These are phyloP conservation scores for Eremomyces bilateralis DNA, from an alignment of 495 filamentous ascomycete species.

Conservation along the genomic window DNA sequence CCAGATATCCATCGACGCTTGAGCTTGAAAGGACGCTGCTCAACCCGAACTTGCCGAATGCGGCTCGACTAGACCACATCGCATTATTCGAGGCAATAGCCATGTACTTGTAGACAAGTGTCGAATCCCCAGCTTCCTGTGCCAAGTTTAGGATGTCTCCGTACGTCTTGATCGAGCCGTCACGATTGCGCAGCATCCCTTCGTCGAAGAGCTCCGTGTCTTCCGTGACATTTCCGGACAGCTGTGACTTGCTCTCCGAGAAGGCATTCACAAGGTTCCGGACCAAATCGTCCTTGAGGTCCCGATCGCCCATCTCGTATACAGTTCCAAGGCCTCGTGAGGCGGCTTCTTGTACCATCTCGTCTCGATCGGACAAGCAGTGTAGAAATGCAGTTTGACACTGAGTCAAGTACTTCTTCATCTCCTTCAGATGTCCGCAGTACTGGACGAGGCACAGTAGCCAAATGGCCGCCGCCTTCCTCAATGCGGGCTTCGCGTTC, in stretches of 20 bases:
- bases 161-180: conserved; percentile 78
- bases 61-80: conserved; percentile 84
- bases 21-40: conserved; percentile 79
- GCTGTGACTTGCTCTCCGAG: conserved; percentile 42
- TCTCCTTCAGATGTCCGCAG: conserved; percentile 49
- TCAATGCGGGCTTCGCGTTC: conserved; percentile 62
- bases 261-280: conserved; percentile 73
- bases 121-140: conserved; percentile 81
- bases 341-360: conserved; percentile 86
- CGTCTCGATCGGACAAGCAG: conserved; percentile 71
- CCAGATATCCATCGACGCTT: conserved; percentile 46
- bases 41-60: conserved; percentile 83
- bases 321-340: conserved; percentile 74
- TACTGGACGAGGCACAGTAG: conserved; percentile 81
- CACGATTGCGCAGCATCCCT: conserved; percentile 78
- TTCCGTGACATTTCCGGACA: conserved; percentile 55
- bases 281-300: conserved; percentile 60
- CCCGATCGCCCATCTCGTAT: conserved; percentile 72
- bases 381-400: conserved; percentile 75
- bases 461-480: conserved; percentile 84
- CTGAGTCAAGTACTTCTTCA: conserved; percentile 49
- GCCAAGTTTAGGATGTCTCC: conserved; percentile 88
- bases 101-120: conserved; percentile 94
- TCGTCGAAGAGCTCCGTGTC: conserved; percentile 88
- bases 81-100: conserved; percentile 82